phyloP scores from a whole-genome alignment of 139 green algal species.

The Picochlorum sp. region DNA sequence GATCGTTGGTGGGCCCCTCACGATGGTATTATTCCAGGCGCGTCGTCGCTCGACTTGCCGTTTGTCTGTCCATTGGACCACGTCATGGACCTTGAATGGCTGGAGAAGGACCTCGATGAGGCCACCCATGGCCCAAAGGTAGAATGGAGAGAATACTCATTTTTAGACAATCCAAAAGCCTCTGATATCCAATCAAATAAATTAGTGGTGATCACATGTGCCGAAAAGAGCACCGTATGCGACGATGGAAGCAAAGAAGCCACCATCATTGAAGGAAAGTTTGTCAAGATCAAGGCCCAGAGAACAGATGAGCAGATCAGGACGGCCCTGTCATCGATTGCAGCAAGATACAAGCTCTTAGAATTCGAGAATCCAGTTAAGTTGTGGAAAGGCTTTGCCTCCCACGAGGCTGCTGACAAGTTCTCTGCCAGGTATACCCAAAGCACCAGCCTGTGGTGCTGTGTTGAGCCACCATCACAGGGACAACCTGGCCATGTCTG shows the following conservation, averaged over 20 bases:
- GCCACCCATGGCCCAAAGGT: slow-evolving; percentile 3
- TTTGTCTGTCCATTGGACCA: slow-evolving; percentile 84
- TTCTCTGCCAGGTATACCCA: slow-evolving; percentile 49
- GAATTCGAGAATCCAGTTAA: background rate
- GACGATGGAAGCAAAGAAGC: slow-evolving; percentile 4
- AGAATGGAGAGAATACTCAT: slow-evolving; percentile 22
- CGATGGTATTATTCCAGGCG: slow-evolving; percentile 71
- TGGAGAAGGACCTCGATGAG: background rate
- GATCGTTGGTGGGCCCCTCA: slow-evolving; percentile 88
- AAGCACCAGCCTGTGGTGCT: slow-evolving; percentile 79
- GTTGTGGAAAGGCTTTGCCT: slow-evolving; percentile 28
- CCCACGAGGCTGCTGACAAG: slow-evolving; percentile 32
- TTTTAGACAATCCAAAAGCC: slow-evolving; percentile 21
- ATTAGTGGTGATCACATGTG: slow-evolving; percentile 4
- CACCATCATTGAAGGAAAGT: background rate
- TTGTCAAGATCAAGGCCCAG: background rate
- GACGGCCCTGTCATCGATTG: background rate
- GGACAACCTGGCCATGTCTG: slow-evolving; percentile 81
- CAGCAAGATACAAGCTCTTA: background rate
- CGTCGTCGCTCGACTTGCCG: slow-evolving; percentile 52
- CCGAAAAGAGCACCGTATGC: background rate
- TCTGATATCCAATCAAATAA: background rate
- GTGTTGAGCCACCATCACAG: slow-evolving; percentile 36
- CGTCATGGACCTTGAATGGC: slow-evolving; percentile 72
- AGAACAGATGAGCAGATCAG: slow-evolving; percentile 2